Evolutionary conservation across 2,329 filamentous ascomycete species (phyloP), one percentile per base, ranked within the genome.

Genomic region (Ophiostoma sp.): DNA sequence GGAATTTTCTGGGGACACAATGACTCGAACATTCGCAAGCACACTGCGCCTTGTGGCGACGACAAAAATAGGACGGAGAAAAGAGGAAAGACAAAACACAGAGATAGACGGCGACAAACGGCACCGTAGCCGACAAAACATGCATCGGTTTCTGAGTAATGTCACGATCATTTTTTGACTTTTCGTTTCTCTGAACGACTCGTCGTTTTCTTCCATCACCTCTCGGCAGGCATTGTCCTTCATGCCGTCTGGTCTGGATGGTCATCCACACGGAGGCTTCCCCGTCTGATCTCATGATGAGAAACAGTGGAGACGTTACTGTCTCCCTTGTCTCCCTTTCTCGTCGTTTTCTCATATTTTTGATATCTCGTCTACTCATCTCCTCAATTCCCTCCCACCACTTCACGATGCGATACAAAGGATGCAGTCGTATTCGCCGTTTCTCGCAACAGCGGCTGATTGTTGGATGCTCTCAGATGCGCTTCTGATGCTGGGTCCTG

Each of bases 221-320:
- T 15, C 9, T 25, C 31, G 68, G 33, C 50, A 45, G 50, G 33
- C 50, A 59, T 25, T 70, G 50, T 57, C 31, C n/a, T 36, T 57
- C 68, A 59, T 12, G 28, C 33, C 31, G 50, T 39, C 50, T 55
- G 50, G 33, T n/a, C 68, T n/a, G 28, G 19, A 22, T 25, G 28
- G 17, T 52, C 59, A 31, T 66, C 70, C 59, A 72, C 57, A 72
- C 70, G 70, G 70, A 55, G 42, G 55, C 55, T 50, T 66, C 45
- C 70, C 70, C 70, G 48, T 66, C 31, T 33, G 59, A 72, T 57
- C 70, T 72, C 70, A 66, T 72, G 70, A 72, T 66, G 42, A 39
- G 50, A 72, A 72, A 66, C n/a, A 55, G 70, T 72, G 70, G 70
- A 22, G 59, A 25, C 19, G 5, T n/a, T 5, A 17, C 6, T 17